Evolutionary conservation across 2,329 filamentous ascomycete genomes (phyloP).

Genomic region (Apiospora koreana): DNA sequence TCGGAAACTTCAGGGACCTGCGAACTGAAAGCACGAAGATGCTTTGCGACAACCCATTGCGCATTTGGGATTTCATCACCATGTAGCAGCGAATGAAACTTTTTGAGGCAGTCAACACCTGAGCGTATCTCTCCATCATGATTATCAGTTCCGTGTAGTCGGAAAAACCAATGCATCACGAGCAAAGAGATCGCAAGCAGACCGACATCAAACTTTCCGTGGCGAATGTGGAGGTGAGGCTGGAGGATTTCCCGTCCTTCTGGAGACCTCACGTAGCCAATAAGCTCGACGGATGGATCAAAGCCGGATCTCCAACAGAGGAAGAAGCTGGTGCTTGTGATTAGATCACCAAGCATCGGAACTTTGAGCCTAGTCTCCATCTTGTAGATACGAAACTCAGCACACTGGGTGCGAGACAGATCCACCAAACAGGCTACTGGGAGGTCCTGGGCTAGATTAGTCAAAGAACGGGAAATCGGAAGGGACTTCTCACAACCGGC

Average conservation of each 20-base stretch:
- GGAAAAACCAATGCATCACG: background rate
- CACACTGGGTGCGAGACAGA: background rate
- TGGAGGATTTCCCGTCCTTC: background rate
- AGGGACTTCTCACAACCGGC: background rate
- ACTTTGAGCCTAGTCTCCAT: background rate
- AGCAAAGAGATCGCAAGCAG: background rate
- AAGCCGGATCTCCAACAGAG: background rate
- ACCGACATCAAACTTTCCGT: background rate
- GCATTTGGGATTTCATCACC: background rate
- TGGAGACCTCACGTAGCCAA: background rate
- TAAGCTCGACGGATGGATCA: background rate
- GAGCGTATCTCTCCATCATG: background rate
- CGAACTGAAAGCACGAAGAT: background rate
- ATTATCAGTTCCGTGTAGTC: background rate
- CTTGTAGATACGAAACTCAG: background rate
- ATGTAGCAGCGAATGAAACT: background rate
- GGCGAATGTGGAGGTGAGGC: background rate
- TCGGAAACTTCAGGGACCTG: background rate
- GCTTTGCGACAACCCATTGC: background rate
- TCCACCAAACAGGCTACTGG: background rate
- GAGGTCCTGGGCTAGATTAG: background rate
- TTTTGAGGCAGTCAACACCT: background rate
- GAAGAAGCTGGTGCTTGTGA: background rate
- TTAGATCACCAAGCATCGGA: background rate
- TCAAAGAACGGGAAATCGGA: background rate